phyloP scores from a whole-genome alignment of 176 grass and related monocot genomes.

The Bromus sterilis region DNA sequence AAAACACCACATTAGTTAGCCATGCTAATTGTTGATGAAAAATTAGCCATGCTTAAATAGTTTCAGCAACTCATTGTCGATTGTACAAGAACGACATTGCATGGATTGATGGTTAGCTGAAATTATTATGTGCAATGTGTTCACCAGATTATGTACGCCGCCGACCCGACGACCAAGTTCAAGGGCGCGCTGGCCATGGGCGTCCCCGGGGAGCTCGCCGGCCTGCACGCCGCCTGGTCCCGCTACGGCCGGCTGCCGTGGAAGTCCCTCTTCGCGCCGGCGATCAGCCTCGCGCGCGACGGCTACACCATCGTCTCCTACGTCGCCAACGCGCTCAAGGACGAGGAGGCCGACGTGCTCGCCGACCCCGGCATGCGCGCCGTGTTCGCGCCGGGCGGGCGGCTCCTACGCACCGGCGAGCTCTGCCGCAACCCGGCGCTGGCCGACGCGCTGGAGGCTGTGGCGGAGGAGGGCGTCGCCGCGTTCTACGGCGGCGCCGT shows the following conservation, averaged over 20 bases:
- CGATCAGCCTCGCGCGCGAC: slow-evolving; percentile 61
- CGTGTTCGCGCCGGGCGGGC: slow-evolving; percentile 54
- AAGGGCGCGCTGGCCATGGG: slow-evolving; percentile 66
- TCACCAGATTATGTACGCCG: slow-evolving; percentile 67
- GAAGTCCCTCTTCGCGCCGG: slow-evolving; percentile 61
- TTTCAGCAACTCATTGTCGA: neutral
- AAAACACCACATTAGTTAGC: too few relatives aligned
- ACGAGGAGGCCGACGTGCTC: slow-evolving; percentile 21
- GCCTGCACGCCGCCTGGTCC: slow-evolving; percentile 64
- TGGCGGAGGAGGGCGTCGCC: slow-evolving; percentile 38
- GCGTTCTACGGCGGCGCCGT: slow-evolving; percentile 62
- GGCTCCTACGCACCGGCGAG: slow-evolving; percentile 49
- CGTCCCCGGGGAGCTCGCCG: slow-evolving; percentile 82
- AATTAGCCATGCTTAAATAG: too few relatives aligned
- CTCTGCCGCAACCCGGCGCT: slow-evolving; percentile 70
- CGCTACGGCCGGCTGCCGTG: slow-evolving; percentile 62
- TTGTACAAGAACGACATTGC: neutral
- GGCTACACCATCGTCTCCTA: slow-evolving; percentile 44
- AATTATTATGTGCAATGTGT: neutral
- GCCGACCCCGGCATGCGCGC: slow-evolving; percentile 65
- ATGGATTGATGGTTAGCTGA: neutral
- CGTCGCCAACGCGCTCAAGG: slow-evolving; percentile 36
- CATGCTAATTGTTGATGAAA: too few relatives aligned
- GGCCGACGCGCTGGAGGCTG: slow-evolving; percentile 37
- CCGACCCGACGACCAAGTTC: slow-evolving; percentile 43